Conservation (phyloP, 2,329 filamentous ascomycete genomes). For the Tolypocladium album region DNA sequence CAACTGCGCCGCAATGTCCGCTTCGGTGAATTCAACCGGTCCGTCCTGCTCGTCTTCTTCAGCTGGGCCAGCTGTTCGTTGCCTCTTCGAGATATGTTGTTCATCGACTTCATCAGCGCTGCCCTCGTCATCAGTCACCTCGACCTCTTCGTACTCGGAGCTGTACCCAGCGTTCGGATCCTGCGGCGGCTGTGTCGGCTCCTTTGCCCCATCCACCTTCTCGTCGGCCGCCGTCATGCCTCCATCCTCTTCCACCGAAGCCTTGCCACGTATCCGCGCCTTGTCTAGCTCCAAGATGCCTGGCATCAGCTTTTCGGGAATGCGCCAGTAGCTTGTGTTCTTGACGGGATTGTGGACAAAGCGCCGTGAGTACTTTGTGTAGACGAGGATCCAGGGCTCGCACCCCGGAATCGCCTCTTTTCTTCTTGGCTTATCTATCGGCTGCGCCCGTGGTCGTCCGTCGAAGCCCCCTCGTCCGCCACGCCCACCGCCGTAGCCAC, state of each 20-base stretch:
- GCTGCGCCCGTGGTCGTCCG: slow-evolving; percentile 54
- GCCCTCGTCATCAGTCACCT: slow-evolving; percentile 44
- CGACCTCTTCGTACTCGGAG: slow-evolving; percentile 66
- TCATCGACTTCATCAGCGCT: slow-evolving; percentile 28
- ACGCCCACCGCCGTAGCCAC: slow-evolving; percentile 14
- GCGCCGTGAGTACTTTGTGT: slow-evolving; percentile 76
- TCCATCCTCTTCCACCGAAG: slow-evolving; percentile 6
- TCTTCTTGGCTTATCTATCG: slow-evolving; percentile 68
- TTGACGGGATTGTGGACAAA: slow-evolving; percentile 86
- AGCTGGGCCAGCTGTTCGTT: slow-evolving; percentile 38
- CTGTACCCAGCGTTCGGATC: slow-evolving; percentile 37
- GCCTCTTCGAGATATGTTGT: slow-evolving; percentile 50
- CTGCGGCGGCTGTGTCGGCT: slow-evolving; percentile 10
- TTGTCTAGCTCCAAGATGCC: slow-evolving; percentile 66
- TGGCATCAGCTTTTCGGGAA: slow-evolving; percentile 76
- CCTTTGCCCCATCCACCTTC: neutral
- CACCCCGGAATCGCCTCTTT: slow-evolving; percentile 70
- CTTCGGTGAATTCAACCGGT: slow-evolving; percentile 77
- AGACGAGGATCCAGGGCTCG: slow-evolving; percentile 85
- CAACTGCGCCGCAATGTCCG: slow-evolving; percentile 87
- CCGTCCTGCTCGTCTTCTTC: slow-evolving; percentile 36
- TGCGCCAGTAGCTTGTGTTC: slow-evolving; percentile 88
- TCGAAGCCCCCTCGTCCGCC: slow-evolving; percentile 39
- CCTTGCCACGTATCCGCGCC: slow-evolving; percentile 54
- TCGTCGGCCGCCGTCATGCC: neutral